Percentiles rank a stretch among this genome's conserved stretches.
Conservation (phyloP, 2,329 filamentous ascomycete genomes). For the Aspergillus spinulosporus region DNA sequence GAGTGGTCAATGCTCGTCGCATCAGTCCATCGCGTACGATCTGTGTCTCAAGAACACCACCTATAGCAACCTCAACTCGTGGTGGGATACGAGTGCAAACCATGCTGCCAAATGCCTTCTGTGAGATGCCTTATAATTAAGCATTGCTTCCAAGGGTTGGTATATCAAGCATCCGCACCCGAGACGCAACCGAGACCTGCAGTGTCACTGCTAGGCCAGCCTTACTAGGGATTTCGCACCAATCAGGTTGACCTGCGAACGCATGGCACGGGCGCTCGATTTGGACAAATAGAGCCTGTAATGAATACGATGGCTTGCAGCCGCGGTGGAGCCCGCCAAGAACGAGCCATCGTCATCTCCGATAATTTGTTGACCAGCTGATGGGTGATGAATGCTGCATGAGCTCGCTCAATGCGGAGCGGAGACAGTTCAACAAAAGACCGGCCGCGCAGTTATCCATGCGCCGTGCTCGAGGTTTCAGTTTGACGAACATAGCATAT, state of each 20-base stretch:
- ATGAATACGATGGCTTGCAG: constrained; percentile 7
- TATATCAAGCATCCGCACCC: background rate
- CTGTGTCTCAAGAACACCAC: too few relatives aligned
- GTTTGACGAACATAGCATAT: background rate
- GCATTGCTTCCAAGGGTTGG: background rate
- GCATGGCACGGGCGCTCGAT: background rate
- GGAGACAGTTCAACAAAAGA: background rate
- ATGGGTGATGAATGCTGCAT: background rate
- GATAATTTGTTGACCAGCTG: background rate
- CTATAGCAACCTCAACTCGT: too few relatives aligned
- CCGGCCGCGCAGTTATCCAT: background rate
- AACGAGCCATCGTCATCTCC: background rate
- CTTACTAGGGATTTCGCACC: background rate
- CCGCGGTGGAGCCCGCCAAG: constrained; percentile 8
- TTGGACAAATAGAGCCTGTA: background rate
- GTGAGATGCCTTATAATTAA: background rate
- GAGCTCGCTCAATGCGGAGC: constrained; percentile 2
- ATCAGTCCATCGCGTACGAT: too few relatives aligned
- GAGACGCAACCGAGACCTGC: background rate
- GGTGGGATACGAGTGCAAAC: background rate
- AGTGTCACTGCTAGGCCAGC: background rate
- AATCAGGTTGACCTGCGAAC: background rate
- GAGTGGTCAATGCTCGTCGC: background rate
- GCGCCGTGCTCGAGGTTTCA: constrained; percentile 5
- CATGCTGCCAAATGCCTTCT: background rate